Conservation (phyloP, 2,329 filamentous ascomycete species). For the Ceratocystis albifundus region DNA sequence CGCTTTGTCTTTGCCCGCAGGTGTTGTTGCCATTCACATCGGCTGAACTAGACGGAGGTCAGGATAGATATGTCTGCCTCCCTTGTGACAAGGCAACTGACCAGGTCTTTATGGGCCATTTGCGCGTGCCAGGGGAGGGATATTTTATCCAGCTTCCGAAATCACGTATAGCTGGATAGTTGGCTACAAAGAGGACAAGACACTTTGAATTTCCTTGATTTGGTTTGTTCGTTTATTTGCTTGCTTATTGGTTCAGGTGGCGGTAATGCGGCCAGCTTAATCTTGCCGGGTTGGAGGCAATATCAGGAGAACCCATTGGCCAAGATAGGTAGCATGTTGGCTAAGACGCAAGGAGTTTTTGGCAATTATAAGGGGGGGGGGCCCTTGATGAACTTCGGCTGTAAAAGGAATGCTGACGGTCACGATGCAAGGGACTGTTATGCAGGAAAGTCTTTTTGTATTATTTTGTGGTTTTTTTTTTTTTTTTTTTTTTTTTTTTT, state of each 20-base stretch:
- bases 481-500: constrained; percentile 8
- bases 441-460: constrained; percentile 6
- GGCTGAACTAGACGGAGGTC: neutral
- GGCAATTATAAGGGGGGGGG: neutral
- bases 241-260: neutral
- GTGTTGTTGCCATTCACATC: neutral
- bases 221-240: neutral
- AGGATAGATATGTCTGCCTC: neutral
- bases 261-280: neutral
- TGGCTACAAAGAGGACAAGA: neutral
- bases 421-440: neutral
- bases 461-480: constrained; percentile 12
- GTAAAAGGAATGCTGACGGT: neutral
- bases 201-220: neutral
- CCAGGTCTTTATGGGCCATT: neutral
- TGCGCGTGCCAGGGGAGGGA: neutral
- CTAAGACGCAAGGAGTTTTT: constrained; percentile 11
- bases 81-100: neutral
- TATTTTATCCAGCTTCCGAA: neutral
- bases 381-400: neutral
- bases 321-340: neutral
- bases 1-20: neutral
- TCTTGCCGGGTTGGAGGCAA: neutral
- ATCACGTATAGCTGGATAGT: neutral
- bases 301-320: neutral